phyloP scores from a whole-genome alignment of 305 asterid genomes.

The Striga hermonthica region DNA sequence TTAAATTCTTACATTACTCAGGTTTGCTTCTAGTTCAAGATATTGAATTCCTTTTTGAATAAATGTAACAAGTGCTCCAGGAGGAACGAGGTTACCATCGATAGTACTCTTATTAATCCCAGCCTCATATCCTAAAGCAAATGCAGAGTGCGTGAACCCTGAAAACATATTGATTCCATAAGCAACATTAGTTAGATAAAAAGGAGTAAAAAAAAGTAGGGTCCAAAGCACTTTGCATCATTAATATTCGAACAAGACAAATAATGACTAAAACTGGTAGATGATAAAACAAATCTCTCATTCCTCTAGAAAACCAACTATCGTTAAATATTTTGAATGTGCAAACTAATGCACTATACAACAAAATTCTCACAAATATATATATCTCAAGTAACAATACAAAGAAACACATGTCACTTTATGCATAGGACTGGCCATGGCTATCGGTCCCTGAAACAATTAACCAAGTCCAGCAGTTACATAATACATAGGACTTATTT shows the following conservation, averaged over 20 bases:
- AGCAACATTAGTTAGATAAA: constrained; percentile 18
- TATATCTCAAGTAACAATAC: constrained; percentile 11
- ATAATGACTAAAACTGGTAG: constrained; percentile 10
- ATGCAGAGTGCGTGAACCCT: constrained; percentile 92
- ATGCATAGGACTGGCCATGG: neutral
- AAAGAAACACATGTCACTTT: neutral
- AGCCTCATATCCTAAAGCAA: constrained; percentile 88
- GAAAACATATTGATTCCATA: constrained; percentile 36
- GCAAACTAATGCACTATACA: neutral
- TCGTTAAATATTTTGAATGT: neutral
- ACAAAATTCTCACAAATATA: neutral
- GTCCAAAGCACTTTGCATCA: constrained; percentile 7
- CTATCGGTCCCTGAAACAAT: constrained; percentile 14
- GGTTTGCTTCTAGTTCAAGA: constrained; percentile 88
- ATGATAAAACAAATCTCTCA: constrained; percentile 9
- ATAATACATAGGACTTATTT: neutral
- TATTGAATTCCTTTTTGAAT: constrained; percentile 91
- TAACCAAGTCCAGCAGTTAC: constrained; percentile 19
- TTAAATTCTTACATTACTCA: constrained; percentile 53
- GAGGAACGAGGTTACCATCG: constrained; percentile 89
- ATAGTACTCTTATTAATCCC: constrained; percentile 73
- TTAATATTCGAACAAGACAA: constrained; percentile 3
- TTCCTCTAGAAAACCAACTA: neutral
- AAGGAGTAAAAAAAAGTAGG: neutral
- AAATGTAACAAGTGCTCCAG: constrained; percentile 88